A percentile compares a stretch with the other conserved stretches of the same genome.
phyloP scores from a whole-genome alignment of 2,329 filamentous ascomycete genomes.

The Colletotrichum costaricense region DNA sequence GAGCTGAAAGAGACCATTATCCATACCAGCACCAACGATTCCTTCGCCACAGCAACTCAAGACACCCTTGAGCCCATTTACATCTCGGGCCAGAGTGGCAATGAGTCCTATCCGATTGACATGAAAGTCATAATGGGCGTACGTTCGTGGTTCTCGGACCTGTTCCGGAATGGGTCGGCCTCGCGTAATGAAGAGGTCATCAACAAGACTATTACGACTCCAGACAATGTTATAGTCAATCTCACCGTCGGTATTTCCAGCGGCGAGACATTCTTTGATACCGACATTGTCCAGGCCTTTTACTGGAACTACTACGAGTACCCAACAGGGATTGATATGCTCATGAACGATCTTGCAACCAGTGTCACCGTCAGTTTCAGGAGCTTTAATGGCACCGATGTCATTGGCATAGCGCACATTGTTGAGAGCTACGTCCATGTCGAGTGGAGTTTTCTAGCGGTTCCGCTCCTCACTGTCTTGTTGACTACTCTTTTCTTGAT shows the following conservation, averaged over 20 bases:
- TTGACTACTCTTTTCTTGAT: slow-evolving; percentile 45
- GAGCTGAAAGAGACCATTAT: slow-evolving; percentile 41
- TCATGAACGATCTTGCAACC: slow-evolving; percentile 48
- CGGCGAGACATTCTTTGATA: slow-evolving; percentile 47
- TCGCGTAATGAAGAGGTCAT: slow-evolving; percentile 40
- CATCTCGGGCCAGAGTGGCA: slow-evolving; percentile 29
- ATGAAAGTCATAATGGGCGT: slow-evolving; percentile 44
- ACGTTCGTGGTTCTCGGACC: slow-evolving; percentile 44
- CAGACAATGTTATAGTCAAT: slow-evolving; percentile 44
- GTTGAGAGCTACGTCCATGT: slow-evolving; percentile 47
- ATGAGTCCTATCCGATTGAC: slow-evolving; percentile 39
- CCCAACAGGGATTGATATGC: slow-evolving; percentile 44
- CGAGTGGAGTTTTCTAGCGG: slow-evolving; percentile 48
- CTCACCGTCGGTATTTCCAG: slow-evolving; percentile 46
- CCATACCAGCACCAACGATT: slow-evolving; percentile 38
- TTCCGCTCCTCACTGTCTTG: slow-evolving; percentile 45
- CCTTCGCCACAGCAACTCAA: slow-evolving; percentile 37
- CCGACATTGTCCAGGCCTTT: slow-evolving; percentile 51
- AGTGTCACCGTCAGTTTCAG: slow-evolving; percentile 49
- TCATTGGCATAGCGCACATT: slow-evolving; percentile 43
- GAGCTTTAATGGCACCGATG: slow-evolving; percentile 41
- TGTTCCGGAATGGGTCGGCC: slow-evolving; percentile 45
- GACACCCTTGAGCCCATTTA: slow-evolving; percentile 37
- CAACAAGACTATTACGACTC: slow-evolving; percentile 41
- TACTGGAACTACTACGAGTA: slow-evolving; percentile 55